Evolutionary conservation across 768 basidiomycete species (phyloP).

Genomic region (Phlebiopsis gigantea): DNA sequence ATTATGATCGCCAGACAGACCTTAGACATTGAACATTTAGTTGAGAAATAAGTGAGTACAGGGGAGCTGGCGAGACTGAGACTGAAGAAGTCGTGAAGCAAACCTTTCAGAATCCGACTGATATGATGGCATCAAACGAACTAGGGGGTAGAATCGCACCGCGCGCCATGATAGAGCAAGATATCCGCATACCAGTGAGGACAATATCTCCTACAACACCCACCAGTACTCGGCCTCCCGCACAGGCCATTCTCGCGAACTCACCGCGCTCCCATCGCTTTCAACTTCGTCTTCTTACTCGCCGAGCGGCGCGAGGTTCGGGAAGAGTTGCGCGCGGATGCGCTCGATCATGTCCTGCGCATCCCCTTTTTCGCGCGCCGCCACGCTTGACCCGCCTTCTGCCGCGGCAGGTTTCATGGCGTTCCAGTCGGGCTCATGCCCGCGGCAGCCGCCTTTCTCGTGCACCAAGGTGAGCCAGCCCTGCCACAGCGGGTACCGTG

Average conservation of each 20-base stretch:
- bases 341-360: conserved; percentile 6
- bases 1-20: too few relatives aligned
- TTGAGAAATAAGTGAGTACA: too few relatives aligned
- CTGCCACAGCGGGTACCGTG: conserved; percentile 60
- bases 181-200: too few relatives aligned
- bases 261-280: neutral
- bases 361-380: conserved; percentile 13
- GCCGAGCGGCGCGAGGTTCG: neutral
- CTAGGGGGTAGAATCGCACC: too few relatives aligned
- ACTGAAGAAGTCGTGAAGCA: too few relatives aligned
- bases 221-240: conserved; percentile 1
- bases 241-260: neutral
- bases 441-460: conserved; percentile 48
- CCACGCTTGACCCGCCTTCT: conserved; percentile 35
- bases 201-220: too few relatives aligned
- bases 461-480: conserved; percentile 55
- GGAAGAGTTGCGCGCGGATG: conserved; percentile 2
- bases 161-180: too few relatives aligned
- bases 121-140: too few relatives aligned
- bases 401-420: conserved; percentile 32
- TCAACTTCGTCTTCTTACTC: conserved; percentile 2
- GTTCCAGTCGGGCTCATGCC: conserved; percentile 47
- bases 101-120: too few relatives aligned
- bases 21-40: too few relatives aligned
- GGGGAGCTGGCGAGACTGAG: too few relatives aligned